Evolutionary conservation across 371 early-diverging fungal species (phyloP).

Genomic region (Sanchytrium tribonematis): DNA sequence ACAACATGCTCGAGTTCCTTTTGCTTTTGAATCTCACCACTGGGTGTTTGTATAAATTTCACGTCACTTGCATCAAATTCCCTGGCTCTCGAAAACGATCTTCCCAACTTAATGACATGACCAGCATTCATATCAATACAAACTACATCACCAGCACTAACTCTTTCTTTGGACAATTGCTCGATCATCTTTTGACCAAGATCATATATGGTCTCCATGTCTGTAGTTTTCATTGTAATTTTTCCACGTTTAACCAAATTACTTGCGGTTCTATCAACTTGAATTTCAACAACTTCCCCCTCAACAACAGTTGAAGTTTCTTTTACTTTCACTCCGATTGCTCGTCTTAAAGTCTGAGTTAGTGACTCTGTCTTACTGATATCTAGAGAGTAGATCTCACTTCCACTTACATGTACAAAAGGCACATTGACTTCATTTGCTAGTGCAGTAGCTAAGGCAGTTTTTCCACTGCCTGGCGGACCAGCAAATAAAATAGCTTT

Average conservation of each 20-base stretch:
- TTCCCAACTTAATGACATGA: constrained; percentile 79
- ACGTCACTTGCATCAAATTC: constrained; percentile 91
- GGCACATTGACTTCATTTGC: constrained; percentile 78
- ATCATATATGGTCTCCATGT: constrained; percentile 98
- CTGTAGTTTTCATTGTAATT: constrained; percentile 90
- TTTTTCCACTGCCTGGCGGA: constrained; percentile 73
- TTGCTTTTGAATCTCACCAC: constrained; percentile 92
- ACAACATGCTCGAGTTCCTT: constrained; percentile 86
- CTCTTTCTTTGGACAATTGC: constrained; percentile 82
- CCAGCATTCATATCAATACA: constrained; percentile 96
- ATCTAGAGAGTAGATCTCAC: constrained; percentile 88
- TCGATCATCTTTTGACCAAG: constrained; percentile 95
- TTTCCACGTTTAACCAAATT: constrained; percentile 74
- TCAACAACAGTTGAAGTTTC: constrained; percentile 93
- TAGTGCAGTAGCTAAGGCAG: constrained; percentile 53
- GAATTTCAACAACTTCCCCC: constrained; percentile 96
- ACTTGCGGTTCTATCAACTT: constrained; percentile 69
- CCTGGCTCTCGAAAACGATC: constrained; percentile 68
- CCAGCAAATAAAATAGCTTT: constrained; percentile 85
- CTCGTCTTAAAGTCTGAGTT: constrained; percentile 87
- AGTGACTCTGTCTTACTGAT: constrained; percentile 95
- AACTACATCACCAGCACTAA: constrained; percentile 88
- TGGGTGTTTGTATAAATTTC: constrained; percentile 91
- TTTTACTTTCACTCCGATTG: constrained; percentile 87
- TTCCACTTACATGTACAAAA: constrained; percentile 79